A percentile compares a stretch with the other conserved stretches of the same genome.
Conservation (phyloP, 2,329 filamentous ascomycete species). For the Rutstroemia sp. region DNA sequence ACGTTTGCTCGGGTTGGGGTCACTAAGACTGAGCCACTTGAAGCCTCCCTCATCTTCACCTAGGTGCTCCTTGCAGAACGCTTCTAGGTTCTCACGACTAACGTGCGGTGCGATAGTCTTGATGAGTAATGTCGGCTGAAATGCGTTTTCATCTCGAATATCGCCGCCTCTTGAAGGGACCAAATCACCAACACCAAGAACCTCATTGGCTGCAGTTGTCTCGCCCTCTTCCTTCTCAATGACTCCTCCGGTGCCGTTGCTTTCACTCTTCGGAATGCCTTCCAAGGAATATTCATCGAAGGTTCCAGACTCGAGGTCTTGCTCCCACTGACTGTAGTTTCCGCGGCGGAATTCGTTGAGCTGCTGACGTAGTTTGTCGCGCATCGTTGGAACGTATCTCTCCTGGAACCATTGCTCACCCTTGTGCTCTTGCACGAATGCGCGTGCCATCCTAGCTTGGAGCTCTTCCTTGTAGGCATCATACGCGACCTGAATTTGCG, state of each 20-base stretch:
- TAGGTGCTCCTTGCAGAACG: constrained; percentile 89
- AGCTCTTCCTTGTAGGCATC: constrained; percentile 62
- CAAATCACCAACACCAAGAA: constrained; percentile 84
- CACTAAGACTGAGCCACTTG: constrained; percentile 91
- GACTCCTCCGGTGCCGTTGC: constrained; percentile 75
- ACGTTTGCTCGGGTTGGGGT: constrained; percentile 93
- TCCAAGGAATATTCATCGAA: constrained; percentile 96
- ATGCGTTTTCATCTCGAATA: constrained; percentile 78
- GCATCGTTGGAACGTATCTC: constrained; percentile 78
- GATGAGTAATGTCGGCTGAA: constrained; percentile 88
- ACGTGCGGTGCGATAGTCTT: constrained; percentile 98
- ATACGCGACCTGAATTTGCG: constrained; percentile 65
- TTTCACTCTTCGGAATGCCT: constrained; percentile 88
- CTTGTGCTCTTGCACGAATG: constrained; percentile 88
- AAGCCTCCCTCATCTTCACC: constrained; percentile 88
- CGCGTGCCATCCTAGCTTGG: constrained; percentile 72
- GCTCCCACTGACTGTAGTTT: constrained; percentile 80
- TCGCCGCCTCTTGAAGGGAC: constrained; percentile 79
- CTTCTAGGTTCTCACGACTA: constrained; percentile 85
- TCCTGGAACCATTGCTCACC: constrained; percentile 98
- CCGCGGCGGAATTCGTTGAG: constrained; percentile 73
- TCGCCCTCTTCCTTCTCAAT: constrained; percentile 96
- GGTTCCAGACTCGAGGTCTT: constrained; percentile 72
- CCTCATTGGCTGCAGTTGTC: constrained; percentile 83
- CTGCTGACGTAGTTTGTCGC: constrained; percentile 65